Conservation (phyloP, 1,139 yeast species). For the Sugiyamaella grinbergsii region DNA sequence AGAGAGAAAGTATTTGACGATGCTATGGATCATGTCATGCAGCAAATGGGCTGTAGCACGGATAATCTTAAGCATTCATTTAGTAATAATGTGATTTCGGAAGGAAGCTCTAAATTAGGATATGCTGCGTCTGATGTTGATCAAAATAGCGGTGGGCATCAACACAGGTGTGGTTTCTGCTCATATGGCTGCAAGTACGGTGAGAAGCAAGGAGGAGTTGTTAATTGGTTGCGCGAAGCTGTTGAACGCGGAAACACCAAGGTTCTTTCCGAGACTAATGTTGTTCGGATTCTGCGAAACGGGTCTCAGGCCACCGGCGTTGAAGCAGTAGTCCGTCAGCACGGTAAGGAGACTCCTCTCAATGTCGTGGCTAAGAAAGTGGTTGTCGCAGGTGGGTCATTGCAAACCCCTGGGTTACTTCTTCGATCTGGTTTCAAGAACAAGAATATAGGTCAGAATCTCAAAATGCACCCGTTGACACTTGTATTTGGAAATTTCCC, state of each 20-base stretch:
- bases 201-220: conserved; percentile 57
- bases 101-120: conserved; percentile 54
- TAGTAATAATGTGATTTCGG: conserved; percentile 50
- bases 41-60: conserved; percentile 55
- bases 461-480: conserved; percentile 57
- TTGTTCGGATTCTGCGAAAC: conserved; percentile 46
- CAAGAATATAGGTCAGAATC: conserved; percentile 55
- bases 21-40: conserved; percentile 53
- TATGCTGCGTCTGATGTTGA: conserved; percentile 48
- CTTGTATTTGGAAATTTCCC: conserved; percentile 50
- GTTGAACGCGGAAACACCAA: conserved; percentile 54
- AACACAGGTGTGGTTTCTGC: conserved; percentile 56
- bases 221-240: conserved; percentile 57
- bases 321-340: conserved; percentile 39
- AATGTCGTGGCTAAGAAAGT: conserved; percentile 53
- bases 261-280: conserved; percentile 54
- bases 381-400: conserved; percentile 54
- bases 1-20: conserved; percentile 51
- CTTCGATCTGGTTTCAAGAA: conserved; percentile 57
- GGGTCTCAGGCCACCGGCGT: conserved; percentile 54
- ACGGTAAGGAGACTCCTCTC: conserved; percentile 30
- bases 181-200: conserved; percentile 58
- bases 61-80: conserved; percentile 52
- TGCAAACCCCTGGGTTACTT: conserved; percentile 55
- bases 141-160: conserved; percentile 55